Base-by-base conservation (phyloP, 108 stramenopile genomes). In the Bacterosira constricta region DNA sequence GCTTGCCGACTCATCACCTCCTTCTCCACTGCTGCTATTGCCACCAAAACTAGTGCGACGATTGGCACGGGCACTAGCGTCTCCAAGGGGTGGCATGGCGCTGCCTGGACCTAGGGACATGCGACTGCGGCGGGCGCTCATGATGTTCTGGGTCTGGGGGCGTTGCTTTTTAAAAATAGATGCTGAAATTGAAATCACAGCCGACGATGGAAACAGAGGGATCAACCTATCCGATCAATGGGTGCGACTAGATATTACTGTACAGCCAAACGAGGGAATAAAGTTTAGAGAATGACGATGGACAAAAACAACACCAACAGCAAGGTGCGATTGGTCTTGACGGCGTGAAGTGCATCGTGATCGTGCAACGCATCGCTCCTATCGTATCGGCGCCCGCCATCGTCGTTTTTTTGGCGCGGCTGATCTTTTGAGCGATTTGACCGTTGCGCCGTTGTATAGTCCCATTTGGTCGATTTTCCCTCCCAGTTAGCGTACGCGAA, bases 21-120 rank as follows among this genome's bases (percentile, higher is more conserved):
- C 46, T 4, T 35, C 21, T 20, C 23, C 23, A 27, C 52, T 15
- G 4, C 52, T 29, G 15, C 53, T 15, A 13, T 32, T n/a, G 7
- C 64, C 64, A 29, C 71, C 71, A 41, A 74, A 39, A 36, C 73
- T 74, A 15, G 73, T 74, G 15, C 71, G 71, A 57, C 63, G 63
- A 49, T 73, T 73, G 72, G 63, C 29, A 42, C 63, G 54, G 4
- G 63, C 25, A 17, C 29, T 65, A 3, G 63, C 62, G 35, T 73
- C 72, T 17, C 51, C 27, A 4, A 73, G 72, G 45, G 72, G n/a
- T n/a, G 63, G n/a, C 62, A 30, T 1, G 34, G 13, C 10, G 42
- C 20, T 42, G 62, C 57, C 54, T 26, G 31, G 55, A 10, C 69
- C 69, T n/a, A 69, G 21, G 38, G 69, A 69, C 69, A 69, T 69